phyloP scores from a whole-genome alignment of 2,329 filamentous ascomycete species.

The Ophiostoma fasciatum region DNA sequence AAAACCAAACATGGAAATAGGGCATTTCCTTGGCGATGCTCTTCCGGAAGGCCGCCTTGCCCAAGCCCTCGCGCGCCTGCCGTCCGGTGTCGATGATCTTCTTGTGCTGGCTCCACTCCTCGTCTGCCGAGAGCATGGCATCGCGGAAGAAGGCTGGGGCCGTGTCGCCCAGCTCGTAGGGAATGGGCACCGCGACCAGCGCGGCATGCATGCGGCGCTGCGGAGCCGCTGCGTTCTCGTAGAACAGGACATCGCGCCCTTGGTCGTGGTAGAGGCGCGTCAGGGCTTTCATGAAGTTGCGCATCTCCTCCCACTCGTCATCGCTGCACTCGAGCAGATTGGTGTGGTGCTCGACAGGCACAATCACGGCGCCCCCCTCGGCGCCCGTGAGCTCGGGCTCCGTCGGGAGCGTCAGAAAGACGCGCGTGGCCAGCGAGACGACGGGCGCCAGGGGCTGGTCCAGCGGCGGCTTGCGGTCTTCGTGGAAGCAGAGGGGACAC shows the following conservation, averaged over 20 bases:
- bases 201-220: conserved; percentile 69
- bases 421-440: conserved; percentile 70
- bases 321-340: conserved; percentile 98
- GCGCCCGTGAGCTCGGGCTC: conserved; percentile 64
- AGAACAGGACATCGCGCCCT: conserved; percentile 86
- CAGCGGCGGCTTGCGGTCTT: conserved; percentile 53
- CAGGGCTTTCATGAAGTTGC: conserved; percentile 97
- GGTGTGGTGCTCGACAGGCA: conserved; percentile 69
- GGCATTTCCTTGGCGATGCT: conserved; percentile 90
- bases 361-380: conserved; percentile 72
- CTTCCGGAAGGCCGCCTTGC: conserved; percentile 67
- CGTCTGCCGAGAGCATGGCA: conserved; percentile 73
- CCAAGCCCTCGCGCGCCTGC: conserved; percentile 49
- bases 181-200: conserved; percentile 74
- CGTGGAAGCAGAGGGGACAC: conserved; percentile 85
- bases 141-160: conserved; percentile 93
- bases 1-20: conserved; percentile 97
- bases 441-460: conserved; percentile 66
- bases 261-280: conserved; percentile 91
- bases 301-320: conserved; percentile 97
- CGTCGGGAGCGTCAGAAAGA: conserved; percentile 77
- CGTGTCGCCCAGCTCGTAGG: conserved; percentile 79
- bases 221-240: conserved; percentile 85
- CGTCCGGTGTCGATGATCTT: conserved; percentile 83
- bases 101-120: conserved; percentile 91